phyloP scores from a whole-genome alignment of 345 rosid species.

The Rhizophora apiculata region DNA sequence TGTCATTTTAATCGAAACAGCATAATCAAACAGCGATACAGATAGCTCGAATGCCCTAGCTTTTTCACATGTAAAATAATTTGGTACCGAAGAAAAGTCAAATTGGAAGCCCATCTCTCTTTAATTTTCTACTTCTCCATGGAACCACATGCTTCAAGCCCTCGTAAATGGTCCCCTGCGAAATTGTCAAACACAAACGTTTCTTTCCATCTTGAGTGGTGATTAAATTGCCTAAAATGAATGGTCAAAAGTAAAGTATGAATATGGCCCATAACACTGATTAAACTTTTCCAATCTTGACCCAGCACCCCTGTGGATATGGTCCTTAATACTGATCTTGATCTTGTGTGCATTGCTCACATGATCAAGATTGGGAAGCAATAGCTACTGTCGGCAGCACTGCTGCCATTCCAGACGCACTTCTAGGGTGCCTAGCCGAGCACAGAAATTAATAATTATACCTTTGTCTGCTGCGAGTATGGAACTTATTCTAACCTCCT shows the following conservation, averaged over 20 bases:
- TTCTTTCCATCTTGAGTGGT: neutral
- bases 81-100: constrained; percentile 9
- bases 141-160: constrained; percentile 69
- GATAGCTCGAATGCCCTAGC: constrained; percentile 2
- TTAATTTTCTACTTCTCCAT: constrained; percentile 52
- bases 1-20: constrained; percentile 17
- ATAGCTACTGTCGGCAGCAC: too few species aligned
- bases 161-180: constrained; percentile 54
- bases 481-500: too few species aligned
- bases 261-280: too few species aligned
- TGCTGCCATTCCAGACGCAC: too few species aligned
- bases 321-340: too few species aligned
- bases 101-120: constrained; percentile 37
- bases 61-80: neutral
- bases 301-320: too few species aligned
- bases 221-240: neutral
- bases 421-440: too few species aligned
- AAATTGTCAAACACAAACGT: neutral
- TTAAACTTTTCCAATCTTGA: too few species aligned
- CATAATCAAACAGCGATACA: neutral
- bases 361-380: too few species aligned
- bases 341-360: too few species aligned
- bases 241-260: neutral
- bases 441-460: too few species aligned
- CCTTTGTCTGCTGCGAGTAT: too few species aligned